Evolutionary conservation across 2,329 filamentous ascomycete genomes (phyloP).

Genomic region (Colletotrichum costaricense): DNA sequence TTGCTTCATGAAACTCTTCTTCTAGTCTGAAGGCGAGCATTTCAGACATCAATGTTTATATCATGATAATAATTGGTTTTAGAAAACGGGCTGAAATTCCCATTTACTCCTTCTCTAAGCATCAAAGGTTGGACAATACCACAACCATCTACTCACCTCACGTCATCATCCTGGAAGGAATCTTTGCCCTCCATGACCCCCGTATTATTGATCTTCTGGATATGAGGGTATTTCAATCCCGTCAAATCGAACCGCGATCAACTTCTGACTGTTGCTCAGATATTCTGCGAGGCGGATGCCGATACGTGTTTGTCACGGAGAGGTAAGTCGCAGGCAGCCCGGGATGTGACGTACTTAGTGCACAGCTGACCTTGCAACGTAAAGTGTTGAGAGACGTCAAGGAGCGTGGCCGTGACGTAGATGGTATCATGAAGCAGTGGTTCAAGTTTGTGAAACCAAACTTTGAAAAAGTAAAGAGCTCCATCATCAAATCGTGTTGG

Average conservation of each 20-base stretch:
- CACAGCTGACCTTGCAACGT: conserved; percentile 24
- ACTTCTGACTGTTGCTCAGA: conserved; percentile 57
- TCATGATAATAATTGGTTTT: conserved; percentile 14
- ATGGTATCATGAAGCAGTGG: conserved; percentile 98
- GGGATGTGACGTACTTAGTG: conserved; percentile 28
- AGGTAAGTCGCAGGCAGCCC: conserved; percentile 65
- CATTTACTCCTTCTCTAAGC: conserved; percentile 94
- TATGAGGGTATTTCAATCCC: conserved; percentile 74
- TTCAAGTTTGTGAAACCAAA: conserved; percentile 97
- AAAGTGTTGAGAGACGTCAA: conserved; percentile 87
- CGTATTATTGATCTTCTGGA: conserved; percentile 89
- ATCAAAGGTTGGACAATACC: conserved; percentile 81
- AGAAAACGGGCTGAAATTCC: conserved; percentile 92
- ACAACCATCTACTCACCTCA: conserved; percentile 96
- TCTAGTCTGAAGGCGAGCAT: too few relatives aligned
- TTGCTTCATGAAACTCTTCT: neutral
- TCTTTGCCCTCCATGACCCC: conserved; percentile 91
- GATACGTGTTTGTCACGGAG: conserved; percentile 92
- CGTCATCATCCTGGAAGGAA: conserved; percentile 94
- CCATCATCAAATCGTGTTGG: too few relatives aligned
- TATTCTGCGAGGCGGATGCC: conserved; percentile 96
- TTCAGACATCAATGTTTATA: neutral
- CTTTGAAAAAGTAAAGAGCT: conserved; percentile 74
- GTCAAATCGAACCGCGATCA: neutral
- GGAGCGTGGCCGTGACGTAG: conserved; percentile 89